Evolutionary conservation across 2,329 filamentous ascomycete genomes (phyloP).

Genomic region (Epichloe typhina): DNA sequence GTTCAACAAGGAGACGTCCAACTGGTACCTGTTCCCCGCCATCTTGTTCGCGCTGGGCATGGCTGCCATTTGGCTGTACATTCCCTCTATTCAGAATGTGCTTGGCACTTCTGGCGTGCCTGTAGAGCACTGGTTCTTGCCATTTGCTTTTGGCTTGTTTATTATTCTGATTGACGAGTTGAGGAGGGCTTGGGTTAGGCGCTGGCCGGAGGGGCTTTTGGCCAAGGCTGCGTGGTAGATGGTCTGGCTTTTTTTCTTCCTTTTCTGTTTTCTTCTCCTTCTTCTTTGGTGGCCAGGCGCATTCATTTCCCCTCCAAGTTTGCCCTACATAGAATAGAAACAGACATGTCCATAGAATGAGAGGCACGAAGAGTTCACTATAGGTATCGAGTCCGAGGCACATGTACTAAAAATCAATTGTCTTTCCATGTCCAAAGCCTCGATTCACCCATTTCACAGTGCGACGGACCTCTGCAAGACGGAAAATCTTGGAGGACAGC

Average conservation of each 20-base stretch:
- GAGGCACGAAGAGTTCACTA: too few relatives aligned
- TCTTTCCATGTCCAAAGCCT: too few relatives aligned
- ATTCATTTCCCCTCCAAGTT: too few relatives aligned
- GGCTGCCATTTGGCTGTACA: constrained; percentile 58
- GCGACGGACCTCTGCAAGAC: too few relatives aligned
- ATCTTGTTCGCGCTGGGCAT: constrained; percentile 57
- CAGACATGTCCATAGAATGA: too few relatives aligned
- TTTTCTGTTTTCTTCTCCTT: background rate
- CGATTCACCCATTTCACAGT: too few relatives aligned
- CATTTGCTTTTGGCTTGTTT: constrained; percentile 50
- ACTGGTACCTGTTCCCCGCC: constrained; percentile 56
- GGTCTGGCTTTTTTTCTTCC: background rate
- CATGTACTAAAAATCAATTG: too few relatives aligned
- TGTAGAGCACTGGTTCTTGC: constrained; percentile 64
- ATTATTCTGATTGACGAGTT: constrained; percentile 53
- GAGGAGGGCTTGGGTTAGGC: constrained; percentile 50
- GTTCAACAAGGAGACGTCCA: constrained; percentile 51
- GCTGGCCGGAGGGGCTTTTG: constrained; percentile 41
- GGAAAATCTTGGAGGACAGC: too few relatives aligned
- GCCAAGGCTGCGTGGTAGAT: constrained; percentile 45
- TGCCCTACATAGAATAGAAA: too few relatives aligned
- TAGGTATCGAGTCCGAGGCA: too few relatives aligned
- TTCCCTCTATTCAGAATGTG: constrained; percentile 47
- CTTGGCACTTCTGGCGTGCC: constrained; percentile 51
- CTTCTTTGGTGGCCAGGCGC: background rate